Base-by-base conservation (phyloP, 2,329 filamentous ascomycete genomes). In the Calonectria multiphialidica region DNA sequence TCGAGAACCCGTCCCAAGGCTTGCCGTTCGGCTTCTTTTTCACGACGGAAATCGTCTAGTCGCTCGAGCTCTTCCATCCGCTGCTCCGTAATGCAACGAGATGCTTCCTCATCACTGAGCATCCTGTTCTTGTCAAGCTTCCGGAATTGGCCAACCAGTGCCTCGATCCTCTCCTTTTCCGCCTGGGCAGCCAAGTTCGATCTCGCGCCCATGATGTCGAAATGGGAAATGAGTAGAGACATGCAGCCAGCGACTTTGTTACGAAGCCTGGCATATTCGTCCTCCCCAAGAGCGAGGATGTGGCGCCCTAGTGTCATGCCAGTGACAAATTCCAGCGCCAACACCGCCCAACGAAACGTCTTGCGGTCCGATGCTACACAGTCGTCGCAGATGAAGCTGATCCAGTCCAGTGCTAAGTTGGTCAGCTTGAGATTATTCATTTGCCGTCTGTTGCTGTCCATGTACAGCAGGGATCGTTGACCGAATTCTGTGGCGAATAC, bases 401-500 rank as follows among this genome's bases (percentile, higher is more conserved):
- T 94, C 97, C 97, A 99, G 82, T 99, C 96, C 13, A 99, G 88
- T 5, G 96, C 95, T 66, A 99, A 88, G 81, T 98, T 95, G 15
- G 96, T 98, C 68, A 99, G 90, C 82, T 98, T 98, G 77, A 98
- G 89, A 83, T 98, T 98, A 85, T 98, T 98, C 94, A 98, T 97
- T 77, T 97, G 95, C 62, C 96, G 93, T 68, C 97, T 89, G 81
- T 98, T 98, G 82, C 94, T 94, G 84, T 99, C 97, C 92, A 99
- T 97, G 86, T 98, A 97, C 23, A 97, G 91, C 62, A 98, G 90
- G 2, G 96, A 98, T 75, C 97, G 93, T 82, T 98, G 96, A 53
- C 97, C 97, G 77, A 99, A 99, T 82, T 99, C 97, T 0, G 97
- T 98, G n/a, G 97, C 97, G 80, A 98, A 99, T 47, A 97, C 94